Evolutionary conservation across 768 basidiomycete genomes (phyloP).

Genomic region (Agaricus subrufescens): DNA sequence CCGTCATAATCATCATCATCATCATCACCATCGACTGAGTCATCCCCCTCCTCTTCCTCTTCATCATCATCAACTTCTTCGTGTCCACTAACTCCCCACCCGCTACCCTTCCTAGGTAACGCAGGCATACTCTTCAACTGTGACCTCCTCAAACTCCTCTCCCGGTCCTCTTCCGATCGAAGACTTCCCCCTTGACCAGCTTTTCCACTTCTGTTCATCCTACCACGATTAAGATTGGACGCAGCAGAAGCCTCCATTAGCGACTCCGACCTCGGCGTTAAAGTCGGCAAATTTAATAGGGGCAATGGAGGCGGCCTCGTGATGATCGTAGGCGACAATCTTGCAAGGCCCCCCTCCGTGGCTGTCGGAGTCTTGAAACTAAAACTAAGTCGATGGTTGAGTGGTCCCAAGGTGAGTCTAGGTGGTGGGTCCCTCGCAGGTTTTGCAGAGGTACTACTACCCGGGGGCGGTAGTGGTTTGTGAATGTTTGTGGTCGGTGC

Average conservation of each 20-base stretch:
- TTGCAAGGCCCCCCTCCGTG: conserved; percentile 14
- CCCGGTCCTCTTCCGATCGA: not conserved
- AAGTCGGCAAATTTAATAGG: conserved; percentile 44
- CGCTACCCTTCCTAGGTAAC: conserved; percentile 21
- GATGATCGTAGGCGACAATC: conserved; percentile 26
- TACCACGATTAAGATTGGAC: not conserved
- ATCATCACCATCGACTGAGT: conserved; percentile 27
- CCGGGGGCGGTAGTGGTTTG: not conserved
- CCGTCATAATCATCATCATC: conserved; percentile 32
- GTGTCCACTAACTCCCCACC: conserved; percentile 24
- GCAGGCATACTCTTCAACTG: conserved; percentile 54
- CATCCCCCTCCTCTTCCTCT: conserved; percentile 11
- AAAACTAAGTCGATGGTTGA: conserved; percentile 22
- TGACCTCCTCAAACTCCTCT: conserved; percentile 27
- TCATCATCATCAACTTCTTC: conserved; percentile 30
- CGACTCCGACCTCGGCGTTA: conserved; percentile 22
- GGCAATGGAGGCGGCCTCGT: conserved; percentile 29
- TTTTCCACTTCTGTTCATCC: not conserved
- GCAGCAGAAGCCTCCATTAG: conserved; percentile 18
- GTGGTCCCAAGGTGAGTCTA: conserved; percentile 16
- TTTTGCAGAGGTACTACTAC: not conserved
- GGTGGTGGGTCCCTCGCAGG: conserved; percentile 7
- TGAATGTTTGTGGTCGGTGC: not conserved
- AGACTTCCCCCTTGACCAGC: not conserved
- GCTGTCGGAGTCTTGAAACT: conserved; percentile 13